Evolutionary conservation across 179 eudicot species (phyloP).

Genomic region (Silene coronaria): DNA sequence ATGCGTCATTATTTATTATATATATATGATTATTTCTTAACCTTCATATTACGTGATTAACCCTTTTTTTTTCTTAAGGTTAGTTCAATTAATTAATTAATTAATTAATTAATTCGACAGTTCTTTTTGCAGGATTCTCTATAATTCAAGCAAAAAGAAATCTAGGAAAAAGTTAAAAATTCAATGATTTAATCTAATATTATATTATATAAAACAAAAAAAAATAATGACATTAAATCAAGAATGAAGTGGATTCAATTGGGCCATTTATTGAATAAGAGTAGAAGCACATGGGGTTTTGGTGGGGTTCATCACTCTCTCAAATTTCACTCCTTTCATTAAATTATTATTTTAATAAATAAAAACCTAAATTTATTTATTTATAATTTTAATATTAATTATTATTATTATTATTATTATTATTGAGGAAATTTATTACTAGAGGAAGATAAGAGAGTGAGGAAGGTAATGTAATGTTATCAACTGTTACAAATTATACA

Average conservation of each 20-base stretch:
- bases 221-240: background rate
- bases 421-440: background rate
- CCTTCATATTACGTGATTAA: too few relatives aligned
- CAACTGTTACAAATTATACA: background rate
- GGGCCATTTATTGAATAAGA: conserved; percentile 26
- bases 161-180: background rate
- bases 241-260: conserved; percentile 19
- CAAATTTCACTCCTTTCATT: background rate
- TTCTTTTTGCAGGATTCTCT: background rate
- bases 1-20: background rate
- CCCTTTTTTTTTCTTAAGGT: background rate
- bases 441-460: background rate
- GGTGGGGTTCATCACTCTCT: conserved; percentile 17
- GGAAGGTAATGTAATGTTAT: background rate
- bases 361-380: background rate
- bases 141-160: background rate
- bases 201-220: background rate
- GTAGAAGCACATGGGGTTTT: conserved; percentile 29
- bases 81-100: background rate
- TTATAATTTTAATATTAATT: too few relatives aligned
- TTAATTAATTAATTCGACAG: background rate
- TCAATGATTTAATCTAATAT: background rate
- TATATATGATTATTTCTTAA: too few relatives aligned
- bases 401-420: background rate
- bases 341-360: background rate